Evolutionary conservation across 73 alveolate genomes (phyloP).

Genomic region (Tetrahymena thermophila): DNA sequence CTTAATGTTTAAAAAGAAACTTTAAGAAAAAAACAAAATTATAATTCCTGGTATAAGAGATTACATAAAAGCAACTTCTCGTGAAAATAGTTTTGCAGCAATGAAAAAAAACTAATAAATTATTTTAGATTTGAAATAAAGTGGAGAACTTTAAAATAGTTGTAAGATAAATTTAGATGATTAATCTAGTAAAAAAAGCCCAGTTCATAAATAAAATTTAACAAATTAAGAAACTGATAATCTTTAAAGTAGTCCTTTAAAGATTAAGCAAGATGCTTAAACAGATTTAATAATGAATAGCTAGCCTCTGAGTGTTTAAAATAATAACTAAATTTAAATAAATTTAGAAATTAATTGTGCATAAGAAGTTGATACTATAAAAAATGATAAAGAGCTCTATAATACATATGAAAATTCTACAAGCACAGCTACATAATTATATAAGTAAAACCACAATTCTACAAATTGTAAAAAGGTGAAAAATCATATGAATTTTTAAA

Average conservation of each 20-base stretch:
- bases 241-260: background rate
- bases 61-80: background rate
- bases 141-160: background rate
- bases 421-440: background rate
- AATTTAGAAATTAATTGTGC: background rate
- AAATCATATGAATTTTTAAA: background rate
- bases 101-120: no score
- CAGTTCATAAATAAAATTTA: no score
- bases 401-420: background rate
- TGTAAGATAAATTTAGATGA: background rate
- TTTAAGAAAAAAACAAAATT: no score
- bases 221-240: background rate
- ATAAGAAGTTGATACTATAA: background rate
- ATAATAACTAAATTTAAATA: no score
- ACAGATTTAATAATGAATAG: no score
- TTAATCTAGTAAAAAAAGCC: background rate
- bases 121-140: no score
- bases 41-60: background rate
- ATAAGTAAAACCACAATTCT: background rate
- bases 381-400: background rate
- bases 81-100: background rate
- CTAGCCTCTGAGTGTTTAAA: no score
- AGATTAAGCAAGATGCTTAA: background rate
- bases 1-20: background rate
- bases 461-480: background rate